Percentiles rank a stretch among this genome's conserved stretches.
Evolutionary conservation across 2,329 filamentous ascomycete genomes (phyloP).

Genomic region (Xylariaceae sp.): DNA sequence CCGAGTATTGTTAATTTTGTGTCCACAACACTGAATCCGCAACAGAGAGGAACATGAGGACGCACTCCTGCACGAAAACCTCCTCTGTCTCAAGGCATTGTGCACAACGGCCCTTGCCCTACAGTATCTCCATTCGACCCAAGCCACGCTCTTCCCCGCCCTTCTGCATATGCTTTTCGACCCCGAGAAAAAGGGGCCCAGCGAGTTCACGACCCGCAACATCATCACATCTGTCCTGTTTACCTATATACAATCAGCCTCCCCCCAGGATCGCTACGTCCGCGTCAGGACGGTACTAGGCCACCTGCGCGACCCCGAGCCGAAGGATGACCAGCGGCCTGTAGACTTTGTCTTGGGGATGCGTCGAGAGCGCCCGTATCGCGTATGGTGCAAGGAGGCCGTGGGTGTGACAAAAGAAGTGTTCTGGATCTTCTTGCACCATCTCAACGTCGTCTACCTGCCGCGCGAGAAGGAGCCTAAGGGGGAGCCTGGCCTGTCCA

Average conservation of each 20-base stretch:
- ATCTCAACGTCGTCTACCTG: constrained; percentile 81
- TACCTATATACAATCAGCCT: constrained; percentile 76
- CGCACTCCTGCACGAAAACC: constrained; percentile 83
- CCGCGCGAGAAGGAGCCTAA: constrained; percentile 48
- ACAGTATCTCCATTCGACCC: constrained; percentile 78
- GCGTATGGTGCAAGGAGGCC: constrained; percentile 91
- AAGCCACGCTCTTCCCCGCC: constrained; percentile 80
- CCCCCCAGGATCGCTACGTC: constrained; percentile 61
- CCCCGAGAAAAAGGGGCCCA: constrained; percentile 96
- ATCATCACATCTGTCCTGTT: constrained; percentile 90
- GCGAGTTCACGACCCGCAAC: constrained; percentile 90
- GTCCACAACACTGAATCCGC: constrained; percentile 30
- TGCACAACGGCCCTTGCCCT: constrained; percentile 89
- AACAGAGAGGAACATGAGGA: constrained; percentile 92
- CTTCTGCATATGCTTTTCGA: constrained; percentile 90
- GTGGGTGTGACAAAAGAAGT: constrained; percentile 95
- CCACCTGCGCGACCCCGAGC: constrained; percentile 79
- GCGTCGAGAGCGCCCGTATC: constrained; percentile 83
- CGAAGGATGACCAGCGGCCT: constrained; percentile 74
- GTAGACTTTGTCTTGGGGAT: constrained; percentile 89
- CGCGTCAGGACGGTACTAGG: constrained; percentile 74
- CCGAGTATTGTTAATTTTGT: not conserved
- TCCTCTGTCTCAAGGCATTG: constrained; percentile 91
- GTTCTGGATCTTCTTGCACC: constrained; percentile 98
- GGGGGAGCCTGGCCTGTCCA: constrained; percentile 39